Evolutionary conservation across 2,329 filamentous ascomycete species (phyloP).

Genomic region (Curvularia hawaiiensis): DNA sequence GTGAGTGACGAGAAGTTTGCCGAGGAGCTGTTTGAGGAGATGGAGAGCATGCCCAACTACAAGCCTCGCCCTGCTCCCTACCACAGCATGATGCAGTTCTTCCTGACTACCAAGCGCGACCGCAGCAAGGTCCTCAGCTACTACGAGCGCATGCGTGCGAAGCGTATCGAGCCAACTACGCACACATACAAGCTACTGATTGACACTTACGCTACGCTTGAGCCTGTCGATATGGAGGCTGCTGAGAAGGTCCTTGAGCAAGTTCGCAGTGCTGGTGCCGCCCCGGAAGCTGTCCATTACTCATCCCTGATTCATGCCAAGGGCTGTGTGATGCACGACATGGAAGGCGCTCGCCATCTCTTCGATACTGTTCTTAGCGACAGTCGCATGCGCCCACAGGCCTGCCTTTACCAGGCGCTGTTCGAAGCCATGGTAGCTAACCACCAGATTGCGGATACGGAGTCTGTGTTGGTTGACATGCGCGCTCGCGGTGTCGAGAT

Average conservation of each 20-base stretch:
- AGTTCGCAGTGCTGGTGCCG: slow-evolving; percentile 75
- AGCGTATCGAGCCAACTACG: slow-evolving; percentile 85
- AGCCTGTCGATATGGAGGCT: slow-evolving; percentile 85
- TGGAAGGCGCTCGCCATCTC: slow-evolving; percentile 78
- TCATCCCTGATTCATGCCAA: slow-evolving; percentile 94
- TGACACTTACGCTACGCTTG: slow-evolving; percentile 91
- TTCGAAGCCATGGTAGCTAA: slow-evolving; percentile 98
- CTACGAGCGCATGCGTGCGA: slow-evolving; percentile 90
- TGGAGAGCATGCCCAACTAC: slow-evolving; percentile 99
- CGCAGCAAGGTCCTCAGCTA: slow-evolving; percentile 91
- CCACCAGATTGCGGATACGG: slow-evolving; percentile 74
- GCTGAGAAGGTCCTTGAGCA: slow-evolving; percentile 82
- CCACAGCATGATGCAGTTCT: slow-evolving; percentile 99
- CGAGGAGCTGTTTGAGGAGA: slow-evolving; percentile 97
- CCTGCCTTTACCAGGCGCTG: slow-evolving; percentile 94
- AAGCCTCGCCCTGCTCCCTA: slow-evolving; percentile 96
- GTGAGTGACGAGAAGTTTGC: slow-evolving; percentile 98
- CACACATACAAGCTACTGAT: slow-evolving; percentile 98
- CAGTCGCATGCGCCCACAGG: slow-evolving; percentile 70
- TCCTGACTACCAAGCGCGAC: slow-evolving; percentile 95
- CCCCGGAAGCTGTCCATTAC: slow-evolving; percentile 91
- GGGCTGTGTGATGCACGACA: slow-evolving; percentile 91
- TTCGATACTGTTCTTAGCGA: slow-evolving; percentile 82
- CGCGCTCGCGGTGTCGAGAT: slow-evolving; percentile 73
- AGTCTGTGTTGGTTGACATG: slow-evolving; percentile 79